These are phyloP conservation scores for Conringia planisiliqua DNA, from an alignment of 345 rosid genomes.

Conservation along the genomic window DNA sequence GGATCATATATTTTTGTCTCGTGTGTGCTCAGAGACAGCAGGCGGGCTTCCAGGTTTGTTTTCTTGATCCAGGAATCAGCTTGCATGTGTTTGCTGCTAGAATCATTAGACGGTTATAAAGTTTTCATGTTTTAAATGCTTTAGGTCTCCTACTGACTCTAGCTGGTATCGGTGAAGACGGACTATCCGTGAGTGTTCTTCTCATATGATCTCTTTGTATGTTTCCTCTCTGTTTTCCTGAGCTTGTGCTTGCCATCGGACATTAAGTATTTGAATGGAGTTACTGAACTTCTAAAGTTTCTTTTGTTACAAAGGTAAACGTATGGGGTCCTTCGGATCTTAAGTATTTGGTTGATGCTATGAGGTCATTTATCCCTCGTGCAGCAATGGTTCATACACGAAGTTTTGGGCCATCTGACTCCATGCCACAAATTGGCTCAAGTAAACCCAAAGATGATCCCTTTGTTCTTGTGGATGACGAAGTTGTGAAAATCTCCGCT, in stretches of 20 bases:
- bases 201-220: slow-evolving; percentile 26
- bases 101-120: slow-evolving; percentile 1
- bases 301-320: slow-evolving; percentile 57
- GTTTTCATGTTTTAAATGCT: slow-evolving; percentile 2
- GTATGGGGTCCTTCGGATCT: slow-evolving; percentile 99
- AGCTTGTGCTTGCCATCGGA: background rate
- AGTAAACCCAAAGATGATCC: slow-evolving; percentile 43
- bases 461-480: slow-evolving; percentile 68
- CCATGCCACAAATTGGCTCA: slow-evolving; percentile 33
- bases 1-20: slow-evolving; percentile 96
- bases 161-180: slow-evolving; percentile 93
- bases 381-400: slow-evolving; percentile 94
- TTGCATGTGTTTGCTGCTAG: background rate
- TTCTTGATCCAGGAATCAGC: background rate
- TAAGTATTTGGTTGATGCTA: slow-evolving; percentile 80
- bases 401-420: slow-evolving; percentile 72
- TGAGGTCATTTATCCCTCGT: slow-evolving; percentile 94
- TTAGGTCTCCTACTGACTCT: slow-evolving; percentile 86
- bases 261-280: background rate
- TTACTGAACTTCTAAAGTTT: slow-evolving; percentile 3
- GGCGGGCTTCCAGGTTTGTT: slow-evolving; percentile 94
- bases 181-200: slow-evolving; percentile 78
- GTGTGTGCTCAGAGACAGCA: slow-evolving; percentile 94
- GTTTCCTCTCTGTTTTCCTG: slow-evolving; percentile 9
- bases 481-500: slow-evolving; percentile 88